Conservation (phyloP, 148 eudicot species). For the Selenicereus undatus region DNA sequence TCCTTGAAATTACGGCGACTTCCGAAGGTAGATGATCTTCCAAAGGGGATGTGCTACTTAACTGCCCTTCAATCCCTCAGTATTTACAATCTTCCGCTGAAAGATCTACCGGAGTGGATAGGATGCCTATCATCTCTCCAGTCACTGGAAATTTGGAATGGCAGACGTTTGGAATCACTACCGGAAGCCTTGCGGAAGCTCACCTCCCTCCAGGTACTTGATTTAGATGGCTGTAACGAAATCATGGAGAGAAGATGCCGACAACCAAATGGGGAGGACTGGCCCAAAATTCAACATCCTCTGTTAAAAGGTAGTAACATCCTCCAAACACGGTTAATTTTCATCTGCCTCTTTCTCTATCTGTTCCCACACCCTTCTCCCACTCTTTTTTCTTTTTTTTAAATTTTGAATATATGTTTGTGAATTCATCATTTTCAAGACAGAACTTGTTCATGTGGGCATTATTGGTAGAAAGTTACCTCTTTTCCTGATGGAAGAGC, state of each 20-base stretch:
- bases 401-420: too few relatives aligned
- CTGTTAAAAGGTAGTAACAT: too few relatives aligned
- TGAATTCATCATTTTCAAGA: slow-evolving; percentile 46
- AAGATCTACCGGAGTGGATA: slow-evolving; percentile 23
- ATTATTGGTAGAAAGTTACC: slow-evolving; percentile 33
- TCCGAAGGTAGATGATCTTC: background rate
- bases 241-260: background rate
- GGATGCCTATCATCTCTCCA: slow-evolving; percentile 21
- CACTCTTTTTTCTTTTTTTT: too few relatives aligned
- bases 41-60: slow-evolving; percentile 15
- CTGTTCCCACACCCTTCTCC: too few relatives aligned
- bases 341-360: too few relatives aligned
- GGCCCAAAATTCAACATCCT: background rate
- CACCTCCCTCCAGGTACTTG: slow-evolving; percentile 10
- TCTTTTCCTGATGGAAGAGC: too few relatives aligned
- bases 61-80: slow-evolving; percentile 19
- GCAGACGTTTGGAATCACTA: slow-evolving; percentile 13
- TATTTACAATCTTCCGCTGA: background rate
- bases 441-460: slow-evolving; percentile 41
- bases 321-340: too few relatives aligned
- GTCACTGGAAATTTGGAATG: background rate
- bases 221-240: background rate
- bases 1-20: background rate
- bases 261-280: background rate
- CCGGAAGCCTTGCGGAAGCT: slow-evolving; percentile 15